These are phyloP conservation scores for Jaapia argillacea DNA, from an alignment of 768 basidiomycete genomes.

Conservation along the genomic window DNA sequence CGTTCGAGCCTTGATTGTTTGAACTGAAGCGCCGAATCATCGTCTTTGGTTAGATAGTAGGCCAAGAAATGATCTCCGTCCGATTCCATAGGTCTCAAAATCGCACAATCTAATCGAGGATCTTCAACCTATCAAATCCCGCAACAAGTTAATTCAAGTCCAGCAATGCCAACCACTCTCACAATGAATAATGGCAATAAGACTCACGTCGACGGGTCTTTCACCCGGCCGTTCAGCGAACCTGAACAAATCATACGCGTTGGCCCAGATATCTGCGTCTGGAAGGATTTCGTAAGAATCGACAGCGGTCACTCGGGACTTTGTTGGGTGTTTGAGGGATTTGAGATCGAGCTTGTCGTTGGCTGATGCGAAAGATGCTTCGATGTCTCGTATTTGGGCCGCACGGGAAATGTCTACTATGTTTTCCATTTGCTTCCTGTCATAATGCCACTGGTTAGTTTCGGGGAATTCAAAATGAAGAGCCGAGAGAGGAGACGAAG, in stretches of 20 bases:
- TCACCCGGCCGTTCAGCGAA: constrained; percentile 87
- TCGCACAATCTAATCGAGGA: constrained; percentile 76
- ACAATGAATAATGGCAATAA: too few species aligned
- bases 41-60: constrained; percentile 73
- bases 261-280: constrained; percentile 81
- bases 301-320: constrained; percentile 61
- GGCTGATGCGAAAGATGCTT: constrained; percentile 61
- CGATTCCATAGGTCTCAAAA: constrained; percentile 79
- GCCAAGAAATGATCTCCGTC: constrained; percentile 85
- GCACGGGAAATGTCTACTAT: constrained; percentile 61
- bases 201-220: constrained; percentile 50
- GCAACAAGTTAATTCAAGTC: constrained; percentile 1
- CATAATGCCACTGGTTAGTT: too few species aligned
- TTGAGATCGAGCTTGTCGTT: constrained; percentile 51
- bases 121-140: constrained; percentile 59
- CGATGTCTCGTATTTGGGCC: constrained; percentile 72
- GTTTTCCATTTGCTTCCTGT: background rate
- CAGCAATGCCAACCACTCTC: background rate
- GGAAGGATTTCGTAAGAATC: constrained; percentile 80
- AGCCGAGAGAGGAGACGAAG: background rate
- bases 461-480: background rate
- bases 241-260: constrained; percentile 79
- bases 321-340: constrained; percentile 67
- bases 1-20: constrained; percentile 45
- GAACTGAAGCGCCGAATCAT: constrained; percentile 57